These are phyloP conservation scores for Moricandia moricandioides DNA, from an alignment of 345 rosid species.

Conservation along the genomic window DNA sequence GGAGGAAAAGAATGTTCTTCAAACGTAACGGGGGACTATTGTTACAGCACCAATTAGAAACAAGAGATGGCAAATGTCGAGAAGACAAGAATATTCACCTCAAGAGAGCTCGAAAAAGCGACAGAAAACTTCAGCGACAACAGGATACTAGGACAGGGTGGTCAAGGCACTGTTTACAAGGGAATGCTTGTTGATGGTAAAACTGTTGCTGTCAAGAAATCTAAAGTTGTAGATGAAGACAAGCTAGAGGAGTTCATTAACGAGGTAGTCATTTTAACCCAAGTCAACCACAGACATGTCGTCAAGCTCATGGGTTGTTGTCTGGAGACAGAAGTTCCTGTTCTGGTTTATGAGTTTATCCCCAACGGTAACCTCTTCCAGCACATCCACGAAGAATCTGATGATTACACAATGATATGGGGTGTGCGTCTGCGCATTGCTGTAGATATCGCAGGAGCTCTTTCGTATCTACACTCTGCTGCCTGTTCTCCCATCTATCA, in stretches of 20 bases:
- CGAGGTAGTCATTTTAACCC: conserved; percentile 42
- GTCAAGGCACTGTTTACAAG: conserved; percentile 41
- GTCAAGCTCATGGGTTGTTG: conserved; percentile 38
- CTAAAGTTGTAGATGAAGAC: conserved; percentile 34
- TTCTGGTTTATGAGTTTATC: conserved; percentile 41
- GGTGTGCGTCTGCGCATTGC: conserved; percentile 22
- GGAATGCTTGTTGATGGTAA: conserved; percentile 32
- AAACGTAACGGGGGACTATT: conserved; percentile 33
- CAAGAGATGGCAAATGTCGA: not conserved
- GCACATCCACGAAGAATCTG: not conserved
- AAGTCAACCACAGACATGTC: conserved; percentile 42
- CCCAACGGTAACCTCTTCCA: conserved; percentile 7
- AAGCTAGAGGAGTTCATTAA: conserved; percentile 46
- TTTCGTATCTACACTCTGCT: conserved; percentile 3
- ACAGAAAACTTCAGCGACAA: conserved; percentile 36
- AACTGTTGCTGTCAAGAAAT: conserved; percentile 45
- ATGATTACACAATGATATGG: conserved; percentile 7
- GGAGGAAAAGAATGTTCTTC: not conserved
- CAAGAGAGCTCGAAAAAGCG: conserved; percentile 41
- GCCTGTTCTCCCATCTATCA: conserved; percentile 2
- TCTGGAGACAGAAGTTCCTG: conserved; percentile 43
- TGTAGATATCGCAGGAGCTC: conserved; percentile 19
- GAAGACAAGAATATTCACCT: conserved; percentile 11
- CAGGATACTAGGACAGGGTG: conserved; percentile 16
- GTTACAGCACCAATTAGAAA: conserved; percentile 28